A percentile compares a stretch with the other conserved stretches of the same genome.
Evolutionary conservation across 2,329 filamentous ascomycete genomes (phyloP).

Genomic region (Didymella glomerata): DNA sequence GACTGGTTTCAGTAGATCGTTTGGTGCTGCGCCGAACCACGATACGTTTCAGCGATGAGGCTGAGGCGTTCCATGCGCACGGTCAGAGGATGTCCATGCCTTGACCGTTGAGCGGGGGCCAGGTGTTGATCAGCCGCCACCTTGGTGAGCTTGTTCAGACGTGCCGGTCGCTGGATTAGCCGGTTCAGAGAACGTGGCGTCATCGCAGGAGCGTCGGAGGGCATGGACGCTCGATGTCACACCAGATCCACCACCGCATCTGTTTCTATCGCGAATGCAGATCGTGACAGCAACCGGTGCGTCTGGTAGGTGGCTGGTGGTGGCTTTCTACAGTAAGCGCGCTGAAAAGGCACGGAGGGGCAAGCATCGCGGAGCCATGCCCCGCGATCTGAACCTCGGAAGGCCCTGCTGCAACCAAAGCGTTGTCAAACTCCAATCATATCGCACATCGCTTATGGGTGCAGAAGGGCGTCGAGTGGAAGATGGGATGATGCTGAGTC

Average conservation of each 20-base stretch:
- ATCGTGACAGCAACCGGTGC: too few relatives aligned
- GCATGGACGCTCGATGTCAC: too few relatives aligned
- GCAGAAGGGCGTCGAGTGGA: conserved; percentile 1
- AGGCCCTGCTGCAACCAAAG: neutral
- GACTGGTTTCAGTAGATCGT: conserved; percentile 28
- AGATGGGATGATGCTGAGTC: neutral
- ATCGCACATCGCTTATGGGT: neutral
- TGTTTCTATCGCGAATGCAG: neutral
- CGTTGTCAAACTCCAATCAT: neutral
- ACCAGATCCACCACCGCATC: too few relatives aligned
- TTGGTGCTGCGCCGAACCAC: conserved; percentile 17
- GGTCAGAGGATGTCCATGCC: conserved; percentile 13
- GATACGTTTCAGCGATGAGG: conserved; percentile 27
- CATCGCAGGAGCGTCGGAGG: neutral
- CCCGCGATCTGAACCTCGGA: conserved; percentile 2
- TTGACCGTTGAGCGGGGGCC: conserved; percentile 11
- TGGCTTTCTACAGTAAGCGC: neutral
- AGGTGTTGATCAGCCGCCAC: conserved; percentile 18
- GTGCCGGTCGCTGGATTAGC: neutral
- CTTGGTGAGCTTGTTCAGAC: conserved; percentile 27
- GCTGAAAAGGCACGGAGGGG: neutral
- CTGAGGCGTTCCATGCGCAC: conserved; percentile 15
- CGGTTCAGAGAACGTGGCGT: neutral
- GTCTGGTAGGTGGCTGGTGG: neutral
- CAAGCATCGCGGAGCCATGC: neutral